A percentile compares a stretch with the other conserved stretches of the same genome.
phyloP scores from a whole-genome alignment of 352 stramenopile genomes.

The Elongisporangium senticosum region DNA sequence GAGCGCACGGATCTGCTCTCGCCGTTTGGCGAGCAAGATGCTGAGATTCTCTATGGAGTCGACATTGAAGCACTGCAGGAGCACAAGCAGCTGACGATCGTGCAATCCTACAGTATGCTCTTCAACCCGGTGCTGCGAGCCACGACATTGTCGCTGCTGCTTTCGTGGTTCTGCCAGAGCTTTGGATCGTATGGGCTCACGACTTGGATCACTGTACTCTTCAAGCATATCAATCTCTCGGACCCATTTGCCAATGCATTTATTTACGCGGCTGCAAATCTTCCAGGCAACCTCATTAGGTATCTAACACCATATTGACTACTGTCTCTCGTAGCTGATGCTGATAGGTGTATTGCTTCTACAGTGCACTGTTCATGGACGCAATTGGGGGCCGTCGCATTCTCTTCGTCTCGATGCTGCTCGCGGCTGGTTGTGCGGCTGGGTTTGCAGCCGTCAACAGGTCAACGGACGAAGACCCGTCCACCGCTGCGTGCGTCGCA shows the following conservation, averaged over 20 bases:
- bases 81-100: slow-evolving; percentile 15
- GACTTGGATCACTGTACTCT: slow-evolving; percentile 93
- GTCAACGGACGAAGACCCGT: slow-evolving; percentile 12
- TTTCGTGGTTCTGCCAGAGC: slow-evolving; percentile 73
- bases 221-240: slow-evolving; percentile 86
- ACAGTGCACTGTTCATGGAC: slow-evolving; percentile 61
- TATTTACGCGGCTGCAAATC: slow-evolving; percentile 87
- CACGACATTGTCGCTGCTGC: slow-evolving; percentile 57
- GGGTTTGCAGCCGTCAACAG: slow-evolving; percentile 72
- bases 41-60: background rate
- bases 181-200: slow-evolving; percentile 88
- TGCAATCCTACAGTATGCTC: slow-evolving; percentile 28
- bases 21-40: slow-evolving; percentile 10
- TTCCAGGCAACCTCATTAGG: slow-evolving; percentile 89
- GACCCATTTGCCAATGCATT: slow-evolving; percentile 90
- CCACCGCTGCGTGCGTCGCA: slow-evolving; percentile 17
- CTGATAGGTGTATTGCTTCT: background rate
- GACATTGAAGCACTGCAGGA: background rate
- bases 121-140: slow-evolving; percentile 51
- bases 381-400: slow-evolving; percentile 57
- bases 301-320: slow-evolving; percentile 3
- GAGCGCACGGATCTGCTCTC: slow-evolving; percentile 27
- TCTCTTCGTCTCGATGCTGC: slow-evolving; percentile 67
- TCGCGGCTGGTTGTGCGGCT: slow-evolving; percentile 53
- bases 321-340: background rate